phyloP scores from a whole-genome alignment of 1,284 basidiomycete species.

The Quambalaria eucalypti region DNA sequence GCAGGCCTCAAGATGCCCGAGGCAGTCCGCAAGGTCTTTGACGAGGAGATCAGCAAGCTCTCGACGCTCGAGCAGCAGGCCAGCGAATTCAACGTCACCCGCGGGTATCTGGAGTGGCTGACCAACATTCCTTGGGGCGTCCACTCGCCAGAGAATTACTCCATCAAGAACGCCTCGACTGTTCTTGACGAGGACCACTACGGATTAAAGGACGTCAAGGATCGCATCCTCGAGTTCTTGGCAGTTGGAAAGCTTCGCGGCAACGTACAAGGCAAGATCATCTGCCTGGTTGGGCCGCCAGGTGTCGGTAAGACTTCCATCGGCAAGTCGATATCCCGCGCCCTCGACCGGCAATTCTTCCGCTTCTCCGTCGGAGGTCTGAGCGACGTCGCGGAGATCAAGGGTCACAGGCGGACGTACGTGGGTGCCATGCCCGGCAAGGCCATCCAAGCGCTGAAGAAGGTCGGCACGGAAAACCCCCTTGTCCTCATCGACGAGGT shows the following conservation, averaged over 20 bases:
- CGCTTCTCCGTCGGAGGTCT: constrained; percentile 93
- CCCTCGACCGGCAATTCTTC: constrained; percentile 79
- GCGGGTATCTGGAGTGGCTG: constrained; percentile 46
- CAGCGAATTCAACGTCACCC: constrained; percentile 75
- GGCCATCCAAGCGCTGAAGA: constrained; percentile 93
- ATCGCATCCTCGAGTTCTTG: constrained; percentile 93
- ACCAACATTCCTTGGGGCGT: constrained; percentile 94
- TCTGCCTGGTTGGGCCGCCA: constrained; percentile 90
- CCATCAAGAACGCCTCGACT: constrained; percentile 69
- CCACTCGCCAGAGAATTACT: constrained; percentile 87
- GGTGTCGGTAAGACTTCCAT: constrained; percentile 88
- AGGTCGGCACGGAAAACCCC: constrained; percentile 93
- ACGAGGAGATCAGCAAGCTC: constrained; percentile 89
- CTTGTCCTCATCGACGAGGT: constrained; percentile 88
- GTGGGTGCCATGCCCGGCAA: constrained; percentile 86
- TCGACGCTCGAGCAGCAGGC: constrained; percentile 78
- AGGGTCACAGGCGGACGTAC: constrained; percentile 93
- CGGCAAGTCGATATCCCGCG: constrained; percentile 82
- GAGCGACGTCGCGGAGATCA: constrained; percentile 97
- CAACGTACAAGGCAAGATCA: constrained; percentile 95
- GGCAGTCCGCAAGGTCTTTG: constrained; percentile 82
- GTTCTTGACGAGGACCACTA: constrained; percentile 96
- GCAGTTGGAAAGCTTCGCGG: constrained; percentile 94
- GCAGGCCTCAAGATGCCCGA: constrained; percentile 84
- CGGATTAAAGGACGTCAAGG: constrained; percentile 85